Conservation (phyloP, 2,329 filamentous ascomycete genomes). For the Elsinoe fawcettii region DNA sequence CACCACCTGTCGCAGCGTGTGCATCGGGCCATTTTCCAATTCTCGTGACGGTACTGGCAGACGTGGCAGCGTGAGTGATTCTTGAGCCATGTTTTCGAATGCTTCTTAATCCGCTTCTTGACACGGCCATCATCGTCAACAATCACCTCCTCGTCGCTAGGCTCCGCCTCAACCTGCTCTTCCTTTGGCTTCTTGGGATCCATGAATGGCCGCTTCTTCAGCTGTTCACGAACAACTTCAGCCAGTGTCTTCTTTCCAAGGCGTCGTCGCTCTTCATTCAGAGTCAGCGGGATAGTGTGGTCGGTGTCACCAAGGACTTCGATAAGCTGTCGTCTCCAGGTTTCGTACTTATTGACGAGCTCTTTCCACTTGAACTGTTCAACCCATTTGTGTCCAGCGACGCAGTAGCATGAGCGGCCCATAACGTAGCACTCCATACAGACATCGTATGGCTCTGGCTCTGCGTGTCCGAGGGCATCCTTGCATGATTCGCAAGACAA, state of each 20-base stretch:
- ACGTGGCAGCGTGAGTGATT: conserved; percentile 64
- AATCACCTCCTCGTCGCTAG: conserved; percentile 47
- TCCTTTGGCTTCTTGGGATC: conserved; percentile 61
- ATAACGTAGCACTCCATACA: conserved; percentile 99
- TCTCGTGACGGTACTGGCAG: conserved; percentile 69
- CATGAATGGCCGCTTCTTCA: conserved; percentile 70
- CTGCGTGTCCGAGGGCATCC: conserved; percentile 54
- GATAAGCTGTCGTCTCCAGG: conserved; percentile 73
- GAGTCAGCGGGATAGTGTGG: conserved; percentile 47
- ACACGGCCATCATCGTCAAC: conserved; percentile 57
- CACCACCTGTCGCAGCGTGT: conserved; percentile 68
- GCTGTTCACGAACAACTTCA: conserved; percentile 87
- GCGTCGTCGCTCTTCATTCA: conserved; percentile 61
- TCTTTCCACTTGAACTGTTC: conserved; percentile 87
- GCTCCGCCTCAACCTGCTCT: conserved; percentile 35
- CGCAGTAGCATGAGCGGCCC: conserved; percentile 84
- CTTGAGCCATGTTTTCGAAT: conserved; percentile 42
- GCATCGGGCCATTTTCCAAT: conserved; percentile 79
- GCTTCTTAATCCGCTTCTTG: conserved; percentile 58
- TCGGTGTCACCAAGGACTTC: conserved; percentile 58
- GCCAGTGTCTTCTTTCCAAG: conserved; percentile 71
- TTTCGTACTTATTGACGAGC: conserved; percentile 68
- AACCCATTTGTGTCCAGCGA: conserved; percentile 80
- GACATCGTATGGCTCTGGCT: conserved; percentile 84
- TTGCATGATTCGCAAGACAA: conserved; percentile 84